Evolutionary conservation across 176 grass and related monocot species (phyloP).

Genomic region (Triticum timopheevii): DNA sequence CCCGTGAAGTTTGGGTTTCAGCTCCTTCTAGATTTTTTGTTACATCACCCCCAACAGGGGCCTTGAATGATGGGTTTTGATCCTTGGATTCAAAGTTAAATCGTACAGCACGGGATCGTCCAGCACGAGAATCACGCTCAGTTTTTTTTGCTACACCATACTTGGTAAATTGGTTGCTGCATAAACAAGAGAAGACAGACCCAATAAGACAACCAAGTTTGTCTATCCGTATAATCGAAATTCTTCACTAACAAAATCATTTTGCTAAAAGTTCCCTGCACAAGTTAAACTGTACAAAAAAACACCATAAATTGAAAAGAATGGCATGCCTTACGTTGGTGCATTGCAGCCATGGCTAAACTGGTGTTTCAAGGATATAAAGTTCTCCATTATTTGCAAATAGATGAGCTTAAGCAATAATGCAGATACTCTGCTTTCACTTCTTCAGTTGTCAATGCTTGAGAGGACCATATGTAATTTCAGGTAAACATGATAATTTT

Average conservation of each 20-base stretch:
- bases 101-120: constrained; percentile 27
- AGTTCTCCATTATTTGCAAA: constrained; percentile 14
- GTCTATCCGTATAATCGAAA: background rate
- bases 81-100: constrained; percentile 56
- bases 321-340: background rate
- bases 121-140: constrained; percentile 18
- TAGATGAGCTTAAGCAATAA: background rate
- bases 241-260: background rate
- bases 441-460: background rate
- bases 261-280: background rate
- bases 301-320: constrained; percentile 18
- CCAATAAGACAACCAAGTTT: background rate
- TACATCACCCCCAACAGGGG: constrained; percentile 37
- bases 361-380: background rate
- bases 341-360: background rate
- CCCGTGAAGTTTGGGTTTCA: constrained; percentile 47
- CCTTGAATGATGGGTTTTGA: constrained; percentile 64
- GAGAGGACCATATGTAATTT: background rate
- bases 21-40: constrained; percentile 53
- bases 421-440: background rate
- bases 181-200: background rate
- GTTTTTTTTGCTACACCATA: constrained; percentile 30
- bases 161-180: constrained; percentile 33
- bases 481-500: background rate
- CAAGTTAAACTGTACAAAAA: background rate